phyloP scores from a whole-genome alignment of 768 basidiomycete genomes.

The Kwoniella europaea region DNA sequence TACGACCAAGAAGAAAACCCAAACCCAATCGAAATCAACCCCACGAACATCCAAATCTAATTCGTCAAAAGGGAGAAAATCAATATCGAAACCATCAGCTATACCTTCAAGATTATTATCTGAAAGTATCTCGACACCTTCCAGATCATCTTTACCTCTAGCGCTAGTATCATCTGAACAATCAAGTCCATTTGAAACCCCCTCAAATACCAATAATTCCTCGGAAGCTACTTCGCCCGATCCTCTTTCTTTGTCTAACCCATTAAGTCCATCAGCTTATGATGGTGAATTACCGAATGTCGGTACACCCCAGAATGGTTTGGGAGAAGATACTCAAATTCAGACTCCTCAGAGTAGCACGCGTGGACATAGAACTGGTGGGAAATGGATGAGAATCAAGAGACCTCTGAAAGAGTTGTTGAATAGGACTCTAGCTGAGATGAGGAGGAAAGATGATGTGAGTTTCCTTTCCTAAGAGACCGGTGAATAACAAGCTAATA shows the following conservation, averaged over 20 bases:
- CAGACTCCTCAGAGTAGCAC: conserved; percentile 2
- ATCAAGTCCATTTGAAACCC: conserved; percentile 1
- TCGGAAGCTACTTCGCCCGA: conserved; percentile 23
- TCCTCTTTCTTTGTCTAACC: conserved; percentile 17
- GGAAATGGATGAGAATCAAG: conserved; percentile 61
- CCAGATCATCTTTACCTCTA: conserved; percentile 12
- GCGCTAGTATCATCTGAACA: conserved; percentile 8
- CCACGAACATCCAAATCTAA: conserved; percentile 18
- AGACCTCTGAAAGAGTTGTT: conserved; percentile 51
- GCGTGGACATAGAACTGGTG: conserved; percentile 60
- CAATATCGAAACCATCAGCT: conserved; percentile 22
- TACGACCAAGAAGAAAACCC: conserved; percentile 4
- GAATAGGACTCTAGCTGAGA: conserved; percentile 48
- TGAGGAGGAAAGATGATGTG: conserved; percentile 51
- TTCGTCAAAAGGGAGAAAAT: neutral
- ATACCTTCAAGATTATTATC: conserved; percentile 39
- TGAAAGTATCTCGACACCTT: conserved; percentile 23
- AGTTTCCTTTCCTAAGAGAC: conserved; percentile 3
- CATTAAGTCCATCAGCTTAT: conserved; percentile 19
- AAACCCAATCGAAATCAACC: conserved; percentile 7
- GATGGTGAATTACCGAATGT: neutral
- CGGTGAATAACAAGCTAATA: neutral
- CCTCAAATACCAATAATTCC: neutral
- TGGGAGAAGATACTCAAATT: neutral
- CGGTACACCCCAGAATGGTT: conserved; percentile 14